Percentiles rank a stretch among this genome's conserved stretches.
Evolutionary conservation across 2,329 filamentous ascomycete genomes (phyloP).

Genomic region (Diaporthe vexans): DNA sequence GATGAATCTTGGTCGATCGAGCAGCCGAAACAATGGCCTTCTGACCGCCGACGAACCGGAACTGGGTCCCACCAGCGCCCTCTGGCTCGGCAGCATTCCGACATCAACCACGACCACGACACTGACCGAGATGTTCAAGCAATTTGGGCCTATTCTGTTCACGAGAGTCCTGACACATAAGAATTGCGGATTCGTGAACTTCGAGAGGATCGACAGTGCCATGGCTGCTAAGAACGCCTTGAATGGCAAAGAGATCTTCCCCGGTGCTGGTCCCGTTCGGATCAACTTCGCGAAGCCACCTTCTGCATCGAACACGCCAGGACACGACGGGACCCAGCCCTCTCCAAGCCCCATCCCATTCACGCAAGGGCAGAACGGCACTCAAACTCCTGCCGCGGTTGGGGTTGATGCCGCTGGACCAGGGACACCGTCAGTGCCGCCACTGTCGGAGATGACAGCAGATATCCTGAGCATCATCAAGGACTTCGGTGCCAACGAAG

Average conservation of each 20-base stretch:
- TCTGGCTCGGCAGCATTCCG: conserved; percentile 98
- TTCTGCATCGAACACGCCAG: conserved; percentile 89
- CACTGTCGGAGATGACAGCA: conserved; percentile 81
- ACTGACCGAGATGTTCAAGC: conserved; percentile 92
- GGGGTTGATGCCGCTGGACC: conserved; percentile 54
- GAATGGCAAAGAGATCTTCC: conserved; percentile 98
- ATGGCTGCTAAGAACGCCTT: conserved; percentile 88
- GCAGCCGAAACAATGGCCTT: conserved; percentile 75
- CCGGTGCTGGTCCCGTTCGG: conserved; percentile 91
- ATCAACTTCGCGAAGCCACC: conserved; percentile 99
- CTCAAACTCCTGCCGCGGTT: conserved; percentile 57
- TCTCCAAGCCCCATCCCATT: conserved; percentile 94
- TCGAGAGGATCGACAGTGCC: conserved; percentile 90
- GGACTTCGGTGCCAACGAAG: conserved; percentile 87
- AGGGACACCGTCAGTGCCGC: conserved; percentile 75
- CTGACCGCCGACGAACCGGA: conserved; percentile 83
- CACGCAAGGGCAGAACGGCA: conserved; percentile 66
- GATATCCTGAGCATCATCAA: conserved; percentile 90
- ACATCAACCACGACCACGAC: conserved; percentile 97
- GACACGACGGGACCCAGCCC: conserved; percentile 87
- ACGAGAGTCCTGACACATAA: conserved; percentile 97
- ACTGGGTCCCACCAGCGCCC: conserved; percentile 87
- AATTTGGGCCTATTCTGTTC: conserved; percentile 92
- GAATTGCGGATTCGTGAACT: conserved; percentile 99
- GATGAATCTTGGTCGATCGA: conserved; percentile 79